These are phyloP conservation scores for Verticillium longisporum DNA, from an alignment of 2,329 filamentous ascomycete species.

Conservation along the genomic window DNA sequence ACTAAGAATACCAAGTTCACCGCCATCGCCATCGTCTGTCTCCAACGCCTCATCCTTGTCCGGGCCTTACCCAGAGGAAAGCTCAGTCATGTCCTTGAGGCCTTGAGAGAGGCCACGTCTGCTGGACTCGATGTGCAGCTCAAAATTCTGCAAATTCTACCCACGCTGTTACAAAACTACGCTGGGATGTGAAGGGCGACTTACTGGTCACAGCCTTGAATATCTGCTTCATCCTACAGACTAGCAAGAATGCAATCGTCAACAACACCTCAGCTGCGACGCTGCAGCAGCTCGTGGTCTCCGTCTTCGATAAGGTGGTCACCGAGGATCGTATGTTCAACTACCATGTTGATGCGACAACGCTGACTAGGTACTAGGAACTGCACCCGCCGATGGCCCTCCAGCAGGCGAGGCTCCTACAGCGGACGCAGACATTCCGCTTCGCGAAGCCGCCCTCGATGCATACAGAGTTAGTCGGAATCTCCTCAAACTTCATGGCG, in stretches of 20 bases:
- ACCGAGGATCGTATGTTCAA: slow-evolving; percentile 64
- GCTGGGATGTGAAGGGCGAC: slow-evolving; percentile 73
- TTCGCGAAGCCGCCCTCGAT: slow-evolving; percentile 75
- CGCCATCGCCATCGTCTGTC: slow-evolving; percentile 76
- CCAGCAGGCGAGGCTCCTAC: slow-evolving; percentile 61
- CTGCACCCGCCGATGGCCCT: slow-evolving; percentile 34
- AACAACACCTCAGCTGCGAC: slow-evolving; percentile 97
- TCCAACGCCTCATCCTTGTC: slow-evolving; percentile 82
- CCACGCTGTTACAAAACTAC: slow-evolving; percentile 87
- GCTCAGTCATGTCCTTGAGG: slow-evolving; percentile 80
- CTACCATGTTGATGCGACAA: not conserved
- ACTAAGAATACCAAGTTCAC: slow-evolving; percentile 90
- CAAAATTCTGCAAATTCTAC: slow-evolving; percentile 89
- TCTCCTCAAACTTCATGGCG: not conserved
- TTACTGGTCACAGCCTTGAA: slow-evolving; percentile 77
- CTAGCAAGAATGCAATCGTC: slow-evolving; percentile 86
- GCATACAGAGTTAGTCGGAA: slow-evolving; percentile 57
- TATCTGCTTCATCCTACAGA: slow-evolving; percentile 86
- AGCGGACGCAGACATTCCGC: slow-evolving; percentile 55
- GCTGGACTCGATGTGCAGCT: slow-evolving; percentile 84
- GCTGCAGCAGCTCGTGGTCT: slow-evolving; percentile 85
- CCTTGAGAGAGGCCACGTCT: slow-evolving; percentile 76
- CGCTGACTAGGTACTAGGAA: slow-evolving; percentile 25
- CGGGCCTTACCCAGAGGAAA: slow-evolving; percentile 72
- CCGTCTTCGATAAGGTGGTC: slow-evolving; percentile 87